These are phyloP conservation scores for Amphibolis antarctica DNA, from an alignment of 106 monocot species.

Conservation along the genomic window DNA sequence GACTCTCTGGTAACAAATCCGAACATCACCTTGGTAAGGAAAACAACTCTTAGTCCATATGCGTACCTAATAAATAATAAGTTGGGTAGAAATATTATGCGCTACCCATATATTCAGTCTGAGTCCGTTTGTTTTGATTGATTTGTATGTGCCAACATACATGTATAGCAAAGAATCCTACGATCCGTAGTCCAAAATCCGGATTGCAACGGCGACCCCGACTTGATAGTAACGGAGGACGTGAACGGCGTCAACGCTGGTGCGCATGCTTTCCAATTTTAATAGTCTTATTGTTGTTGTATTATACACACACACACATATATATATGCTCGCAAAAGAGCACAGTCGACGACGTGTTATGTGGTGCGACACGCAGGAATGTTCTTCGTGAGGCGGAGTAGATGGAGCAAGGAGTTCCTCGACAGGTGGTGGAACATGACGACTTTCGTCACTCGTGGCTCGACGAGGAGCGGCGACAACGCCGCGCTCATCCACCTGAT, in stretches of 20 bases:
- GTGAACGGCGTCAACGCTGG: conserved; percentile 42
- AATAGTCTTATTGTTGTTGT: no score
- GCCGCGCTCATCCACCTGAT: conserved; percentile 55
- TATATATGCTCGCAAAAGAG: no score
- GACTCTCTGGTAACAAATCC: conserved; percentile 48
- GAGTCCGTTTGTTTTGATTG: no score
- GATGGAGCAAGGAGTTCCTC: conserved; percentile 61
- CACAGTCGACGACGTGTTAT: no score
- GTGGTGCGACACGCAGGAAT: conserved; percentile 30
- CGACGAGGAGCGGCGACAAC: conserved; percentile 81
- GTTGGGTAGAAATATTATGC: no score
- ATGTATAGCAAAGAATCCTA: conserved; percentile 31
- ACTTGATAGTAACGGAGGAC: conserved; percentile 44
- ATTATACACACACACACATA: no score
- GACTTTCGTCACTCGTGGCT: conserved; percentile 50
- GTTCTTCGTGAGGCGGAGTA: conserved; percentile 51
- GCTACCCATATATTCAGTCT: no score
- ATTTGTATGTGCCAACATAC: neutral
- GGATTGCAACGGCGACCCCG: conserved; percentile 21
- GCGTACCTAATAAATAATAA: no score
- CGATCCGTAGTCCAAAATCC: conserved; percentile 13
- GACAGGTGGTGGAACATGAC: conserved; percentile 79
- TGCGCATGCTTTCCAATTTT: no score
- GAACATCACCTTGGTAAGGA: conserved; percentile 29
- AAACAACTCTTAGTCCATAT: no score